Conservation (phyloP, 2,329 filamentous ascomycete genomes). For the Penicillium capsulatum region DNA sequence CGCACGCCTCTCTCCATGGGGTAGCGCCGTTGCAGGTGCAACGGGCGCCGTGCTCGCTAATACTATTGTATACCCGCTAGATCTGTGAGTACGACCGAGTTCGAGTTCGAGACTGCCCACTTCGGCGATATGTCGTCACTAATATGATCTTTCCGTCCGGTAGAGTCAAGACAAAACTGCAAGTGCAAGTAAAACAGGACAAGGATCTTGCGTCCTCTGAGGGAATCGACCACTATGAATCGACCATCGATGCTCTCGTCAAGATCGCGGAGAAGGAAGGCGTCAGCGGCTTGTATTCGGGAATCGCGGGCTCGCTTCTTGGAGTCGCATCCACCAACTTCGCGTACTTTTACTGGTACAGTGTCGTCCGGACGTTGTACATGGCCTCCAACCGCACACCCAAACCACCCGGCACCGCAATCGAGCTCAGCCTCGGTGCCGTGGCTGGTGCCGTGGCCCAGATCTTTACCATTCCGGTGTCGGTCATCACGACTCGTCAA, state of each 20-base stretch:
- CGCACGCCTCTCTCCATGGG: constrained; percentile 78
- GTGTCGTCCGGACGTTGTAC: constrained; percentile 77
- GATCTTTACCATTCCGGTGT: constrained; percentile 92
- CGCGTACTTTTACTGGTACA: constrained; percentile 99
- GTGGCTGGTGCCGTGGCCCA: constrained; percentile 86
- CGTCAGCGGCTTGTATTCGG: constrained; percentile 75
- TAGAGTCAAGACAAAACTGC: constrained; percentile 92
- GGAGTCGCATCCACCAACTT: constrained; percentile 98
- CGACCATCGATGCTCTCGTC: constrained; percentile 79
- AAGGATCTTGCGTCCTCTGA: constrained; percentile 43
- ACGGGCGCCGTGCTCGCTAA: constrained; percentile 93
- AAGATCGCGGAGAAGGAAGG: constrained; percentile 83
- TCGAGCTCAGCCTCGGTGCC: constrained; percentile 81
- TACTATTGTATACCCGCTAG: constrained; percentile 89
- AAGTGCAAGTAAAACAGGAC: constrained; percentile 79
- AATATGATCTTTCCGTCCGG: not conserved
- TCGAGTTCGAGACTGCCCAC: no score
- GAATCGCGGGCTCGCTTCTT: constrained; percentile 78
- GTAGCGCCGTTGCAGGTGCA: constrained; percentile 84
- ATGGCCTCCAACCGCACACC: constrained; percentile 55
- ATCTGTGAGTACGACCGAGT: constrained; percentile 64
- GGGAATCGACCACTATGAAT: constrained; percentile 70
- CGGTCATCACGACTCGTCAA: constrained; percentile 91
- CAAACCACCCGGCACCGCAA: constrained; percentile 68
- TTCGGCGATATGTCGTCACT: not conserved